A percentile compares a stretch with the other conserved stretches of the same genome.
phyloP scores from a whole-genome alignment of 768 basidiomycete genomes.

The Lactarius indigo region DNA sequence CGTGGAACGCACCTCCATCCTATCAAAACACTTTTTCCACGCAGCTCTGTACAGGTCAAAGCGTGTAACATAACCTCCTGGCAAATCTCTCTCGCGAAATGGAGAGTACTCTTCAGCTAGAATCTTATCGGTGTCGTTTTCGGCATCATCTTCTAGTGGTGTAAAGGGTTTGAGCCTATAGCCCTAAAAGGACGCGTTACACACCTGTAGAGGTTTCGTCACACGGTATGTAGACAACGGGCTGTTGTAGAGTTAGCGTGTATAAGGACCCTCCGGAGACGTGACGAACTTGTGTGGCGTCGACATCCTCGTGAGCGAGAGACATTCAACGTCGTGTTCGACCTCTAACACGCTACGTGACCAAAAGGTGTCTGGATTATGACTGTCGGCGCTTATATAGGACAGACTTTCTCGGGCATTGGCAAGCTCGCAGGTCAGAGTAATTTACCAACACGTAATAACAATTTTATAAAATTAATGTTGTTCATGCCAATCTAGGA shows the following conservation, averaged over 20 bases:
- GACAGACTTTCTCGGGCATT: not conserved
- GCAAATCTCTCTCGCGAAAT: slow-evolving; percentile 22
- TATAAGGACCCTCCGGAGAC: not conserved
- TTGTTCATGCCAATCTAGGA: not conserved
- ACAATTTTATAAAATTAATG: not conserved
- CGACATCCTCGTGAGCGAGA: slow-evolving; percentile 16
- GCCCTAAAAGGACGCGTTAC: not conserved
- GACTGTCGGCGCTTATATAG: not conserved
- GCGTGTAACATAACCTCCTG: slow-evolving; percentile 19
- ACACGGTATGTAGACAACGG: slow-evolving; percentile 21
- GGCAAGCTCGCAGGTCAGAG: too few relatives aligned
- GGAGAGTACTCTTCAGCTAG: slow-evolving; percentile 15
- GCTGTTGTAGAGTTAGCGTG: slow-evolving; percentile 11
- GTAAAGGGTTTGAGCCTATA: not conserved
- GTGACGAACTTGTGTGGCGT: slow-evolving; percentile 20
- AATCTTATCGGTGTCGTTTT: slow-evolving; percentile 1
- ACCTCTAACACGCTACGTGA: not conserved
- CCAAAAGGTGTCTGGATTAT: not conserved
- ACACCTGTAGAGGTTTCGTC: slow-evolving; percentile 14
- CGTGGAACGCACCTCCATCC: slow-evolving; percentile 19
- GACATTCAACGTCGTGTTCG: slow-evolving; percentile 4
- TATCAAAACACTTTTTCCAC: slow-evolving; percentile 23
- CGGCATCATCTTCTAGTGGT: not conserved
- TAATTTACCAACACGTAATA: too few relatives aligned
- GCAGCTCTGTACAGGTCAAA: slow-evolving; percentile 21